Base-by-base conservation (phyloP, 2,329 filamentous ascomycete genomes). In the Lecanosticta acicola region DNA sequence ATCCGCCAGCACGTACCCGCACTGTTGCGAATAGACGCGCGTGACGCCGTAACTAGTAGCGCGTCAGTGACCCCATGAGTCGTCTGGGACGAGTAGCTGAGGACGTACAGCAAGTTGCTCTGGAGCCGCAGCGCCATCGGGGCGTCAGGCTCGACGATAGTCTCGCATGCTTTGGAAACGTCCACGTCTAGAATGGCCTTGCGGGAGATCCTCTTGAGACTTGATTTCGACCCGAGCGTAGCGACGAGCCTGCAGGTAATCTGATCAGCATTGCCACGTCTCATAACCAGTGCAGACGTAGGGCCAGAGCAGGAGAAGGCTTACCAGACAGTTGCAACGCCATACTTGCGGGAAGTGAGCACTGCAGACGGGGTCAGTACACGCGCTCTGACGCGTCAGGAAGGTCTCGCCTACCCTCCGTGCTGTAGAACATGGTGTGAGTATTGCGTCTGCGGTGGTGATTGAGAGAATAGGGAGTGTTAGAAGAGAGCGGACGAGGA, bases 181-280 rank as follows among this genome's bases (percentile, higher is more conserved):
- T 97, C 78, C 55, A 98, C 93, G 13, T 87, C 81, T 48, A 91
- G 80, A 48, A 98, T 94, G 7, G 87, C 84, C 65, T 93, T 95
- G 39, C 85, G 81, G 5, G 83, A 87, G 57, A 98, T 73, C 59
- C 82, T 88, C 57, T 81, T 85, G 32, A 84, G 74, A 42, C 71
- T 77, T 0, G 83, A 85, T 54, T 81, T 86, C 3, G 80, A 76
- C 14, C 89, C 89, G 1, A 94, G 78, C 0, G 91, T 98, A 34
- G 93, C 93, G 34, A 95, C 83, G 34, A 96, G 81, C 91, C 91
- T 96, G 52, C n/a, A n/a, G n/a, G n/a, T n/a, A n/a, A n/a, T n/a
- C n/a, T n/a, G n/a, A n/a, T n/a, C 3, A 33, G 41, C 34, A 45
- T 32, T 53, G 52, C 66, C 42, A 69, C 59, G 13, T 13, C 24